Base-by-base conservation (phyloP, 495 filamentous ascomycete genomes). In the Trichoderma asperelloides region DNA sequence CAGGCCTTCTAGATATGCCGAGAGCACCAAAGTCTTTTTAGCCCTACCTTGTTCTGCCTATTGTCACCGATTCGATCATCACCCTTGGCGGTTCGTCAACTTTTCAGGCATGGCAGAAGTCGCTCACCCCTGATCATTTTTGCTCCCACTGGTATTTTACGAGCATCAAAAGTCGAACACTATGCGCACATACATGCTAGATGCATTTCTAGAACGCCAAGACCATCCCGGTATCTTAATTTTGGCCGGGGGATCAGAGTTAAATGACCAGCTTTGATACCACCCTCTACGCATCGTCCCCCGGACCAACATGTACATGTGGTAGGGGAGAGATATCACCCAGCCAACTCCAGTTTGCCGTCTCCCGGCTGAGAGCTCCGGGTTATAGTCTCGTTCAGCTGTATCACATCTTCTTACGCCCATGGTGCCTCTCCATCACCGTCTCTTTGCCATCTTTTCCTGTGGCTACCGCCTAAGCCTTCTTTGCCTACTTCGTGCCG, bases 281-380 rank as follows among this genome's bases (percentile, higher is more conserved):
- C 23, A 30, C 23, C 23, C 55, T 60, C 25, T 7, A 21, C 18
- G 23, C 23, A 30, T 0, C 25, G 12, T 21, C 55, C 23, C 23
- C 25, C 47, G 18, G 47, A 60, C 55, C 55, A 60, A 60, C 55
- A 30, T 13, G 5, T 37, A 37, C 33, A 37, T 37, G 9, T 37
- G 33, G 55, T 9, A 60, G 55, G 55, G 55, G 27, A 60, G 23
- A 57, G 55, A 60, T 60, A 60, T 60, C 55, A 60, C 55, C 55
- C 55, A 60, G 27, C 55, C 55, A 60, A 27, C 55, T 27, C 25
- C 23, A 18, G 9, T 60, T 60, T 28, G 25, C 11, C 16, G 55
- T 27, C 55, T 60, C 55, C 27, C 55, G 27, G 55, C 27, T 60
- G 16, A 30, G 55, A 30, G 55, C 55, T 30, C 55, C 27, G 55